Evolutionary conservation across 2,329 filamentous ascomycete genomes (phyloP), one percentile per base, ranked within the genome.

Genomic region (Talaromyces sp.): DNA sequence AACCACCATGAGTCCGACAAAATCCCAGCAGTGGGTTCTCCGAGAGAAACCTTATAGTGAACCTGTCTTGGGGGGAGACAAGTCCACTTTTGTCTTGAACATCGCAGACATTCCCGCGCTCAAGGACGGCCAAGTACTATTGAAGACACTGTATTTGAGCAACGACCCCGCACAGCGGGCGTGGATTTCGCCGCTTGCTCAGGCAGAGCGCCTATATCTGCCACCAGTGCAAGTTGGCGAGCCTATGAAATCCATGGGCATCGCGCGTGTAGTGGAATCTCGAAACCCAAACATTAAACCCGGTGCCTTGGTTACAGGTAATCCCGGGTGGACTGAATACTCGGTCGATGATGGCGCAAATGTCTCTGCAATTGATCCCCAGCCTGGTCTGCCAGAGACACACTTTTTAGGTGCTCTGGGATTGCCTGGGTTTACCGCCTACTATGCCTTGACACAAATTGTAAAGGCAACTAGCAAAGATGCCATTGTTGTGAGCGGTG

Each of bases 371-470:
- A 57, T 44, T 18, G 31, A 34, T 12, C 7, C 55, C 1, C 5
- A 27, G 2, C 16, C 18, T 14, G 55, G 18, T 7, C 9, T 57
- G 16, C n/a, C 53, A 12, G 28, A 33, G 14, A 57, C 55, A 27
- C 62, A 63, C 54, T 62, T 56, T 42, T 23, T 63, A 36, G 53
- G 56, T 18, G 50, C 56, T 3, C 31, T 63, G 10, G 63, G 63
- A 3, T 2, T 63, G 14, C 30, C 63, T 8, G 63, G 61, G 18
- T 33, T 64, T 2, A 64, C 63, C n/a, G 61, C 63, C 5, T 64
- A 63, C 42, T 64, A 64, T 23, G 61, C 27, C 3, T 36, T 64
- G n/a, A 31, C 12, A 2, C 40, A 64, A 16, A 63, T 61, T 18
- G 63, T 51, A 14, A 52, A 61, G n/a, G 57, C 63, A 12, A 56